phyloP scores from a whole-genome alignment of 768 basidiomycete genomes.

The Suillus fuscotomentosus region DNA sequence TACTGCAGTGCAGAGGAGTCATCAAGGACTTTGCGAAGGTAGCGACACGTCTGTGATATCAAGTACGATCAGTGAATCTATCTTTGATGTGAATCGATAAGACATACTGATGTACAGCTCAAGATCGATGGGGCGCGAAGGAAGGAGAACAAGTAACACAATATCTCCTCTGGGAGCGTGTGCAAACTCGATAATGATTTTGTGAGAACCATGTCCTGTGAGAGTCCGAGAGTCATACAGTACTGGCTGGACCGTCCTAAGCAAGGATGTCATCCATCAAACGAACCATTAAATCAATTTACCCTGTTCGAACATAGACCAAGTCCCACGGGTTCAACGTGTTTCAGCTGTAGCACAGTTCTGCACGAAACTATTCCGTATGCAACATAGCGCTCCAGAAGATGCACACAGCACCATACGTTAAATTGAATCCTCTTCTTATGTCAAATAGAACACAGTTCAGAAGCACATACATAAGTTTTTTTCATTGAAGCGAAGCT shows the following conservation, averaged over 20 bases:
- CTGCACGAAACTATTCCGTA: neutral
- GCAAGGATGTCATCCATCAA: neutral
- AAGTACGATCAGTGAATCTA: neutral
- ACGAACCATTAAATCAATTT: neutral
- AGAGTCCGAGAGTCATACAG: neutral
- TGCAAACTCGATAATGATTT: neutral
- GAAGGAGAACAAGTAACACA: neutral
- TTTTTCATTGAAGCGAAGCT: neutral
- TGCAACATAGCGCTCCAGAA: neutral
- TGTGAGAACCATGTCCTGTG: neutral
- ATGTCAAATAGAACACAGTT: neutral
- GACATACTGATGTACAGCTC: neutral
- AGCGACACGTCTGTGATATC: neutral
- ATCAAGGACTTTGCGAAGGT: slow-evolving; percentile 1
- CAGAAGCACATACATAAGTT: neutral
- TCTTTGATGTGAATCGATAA: neutral
- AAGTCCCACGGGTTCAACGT: neutral
- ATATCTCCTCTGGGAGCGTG: neutral
- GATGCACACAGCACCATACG: no score
- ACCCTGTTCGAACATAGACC: neutral
- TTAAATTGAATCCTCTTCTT: neutral
- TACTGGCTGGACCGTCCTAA: neutral
- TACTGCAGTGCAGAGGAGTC: neutral
- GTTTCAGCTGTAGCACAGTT: neutral
- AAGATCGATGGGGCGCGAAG: neutral